These are phyloP conservation scores for Apiotrichum siamense DNA, from an alignment of 1,284 basidiomycete genomes.

Conservation along the genomic window DNA sequence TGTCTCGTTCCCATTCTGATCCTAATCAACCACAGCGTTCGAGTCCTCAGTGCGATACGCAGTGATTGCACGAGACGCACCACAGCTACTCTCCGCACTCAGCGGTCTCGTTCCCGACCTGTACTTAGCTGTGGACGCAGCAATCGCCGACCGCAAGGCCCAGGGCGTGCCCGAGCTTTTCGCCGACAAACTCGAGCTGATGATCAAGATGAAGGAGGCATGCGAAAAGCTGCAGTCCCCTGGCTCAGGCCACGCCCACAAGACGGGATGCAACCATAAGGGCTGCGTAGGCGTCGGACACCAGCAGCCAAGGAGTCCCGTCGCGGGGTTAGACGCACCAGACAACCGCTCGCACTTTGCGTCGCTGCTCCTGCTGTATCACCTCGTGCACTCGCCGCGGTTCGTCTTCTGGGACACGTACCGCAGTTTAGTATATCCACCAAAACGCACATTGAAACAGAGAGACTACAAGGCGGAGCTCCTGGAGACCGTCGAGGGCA, in stretches of 20 bases:
- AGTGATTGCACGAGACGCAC: slow-evolving; percentile 33
- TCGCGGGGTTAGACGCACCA: neutral
- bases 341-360: slow-evolving; percentile 26
- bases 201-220: neutral
- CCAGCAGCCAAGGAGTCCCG: neutral
- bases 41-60: slow-evolving; percentile 38
- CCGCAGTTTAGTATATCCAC: slow-evolving; percentile 3
- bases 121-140: slow-evolving; percentile 24
- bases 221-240: neutral
- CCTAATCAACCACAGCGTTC: slow-evolving; percentile 27
- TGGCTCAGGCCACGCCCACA: neutral
- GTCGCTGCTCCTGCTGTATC: slow-evolving; percentile 31
- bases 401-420: slow-evolving; percentile 2
- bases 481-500: neutral
- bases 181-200: neutral
- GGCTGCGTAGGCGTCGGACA: neutral
- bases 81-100: slow-evolving; percentile 38
- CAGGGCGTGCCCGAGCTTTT: neutral
- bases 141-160: neutral
- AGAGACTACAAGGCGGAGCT: neutral
- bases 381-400: slow-evolving; percentile 24
- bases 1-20: neutral
- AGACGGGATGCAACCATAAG: neutral
- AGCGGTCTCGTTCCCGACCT: slow-evolving; percentile 41
- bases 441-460: neutral